Evolutionary conservation across 2,329 filamentous ascomycete species (phyloP).

Genomic region (Rhinocladiella similis): DNA sequence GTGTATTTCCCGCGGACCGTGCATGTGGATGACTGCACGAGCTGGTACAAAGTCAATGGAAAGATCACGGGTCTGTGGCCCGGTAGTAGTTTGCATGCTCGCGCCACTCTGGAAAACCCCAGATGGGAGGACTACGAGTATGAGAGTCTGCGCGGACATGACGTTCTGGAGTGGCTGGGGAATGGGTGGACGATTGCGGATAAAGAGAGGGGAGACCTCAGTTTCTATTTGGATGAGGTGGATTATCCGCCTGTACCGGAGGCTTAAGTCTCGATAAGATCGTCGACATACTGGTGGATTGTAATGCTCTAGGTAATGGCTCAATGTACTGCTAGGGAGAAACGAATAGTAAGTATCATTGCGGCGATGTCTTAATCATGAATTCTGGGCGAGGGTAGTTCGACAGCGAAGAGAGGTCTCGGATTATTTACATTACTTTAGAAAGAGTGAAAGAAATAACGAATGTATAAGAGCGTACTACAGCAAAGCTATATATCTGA

Average conservation of each 20-base stretch:
- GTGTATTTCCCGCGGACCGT: constrained; percentile 11
- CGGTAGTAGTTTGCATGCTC: constrained; percentile 33
- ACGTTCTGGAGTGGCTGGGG: constrained; percentile 6
- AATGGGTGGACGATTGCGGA: constrained; percentile 11
- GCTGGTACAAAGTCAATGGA: constrained; percentile 9
- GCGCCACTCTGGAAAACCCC: constrained; percentile 34
- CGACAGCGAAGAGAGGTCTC: no score
- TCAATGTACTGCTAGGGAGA: no score
- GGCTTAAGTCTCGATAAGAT: background rate
- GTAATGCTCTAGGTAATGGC: background rate
- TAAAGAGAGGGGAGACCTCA: constrained; percentile 6
- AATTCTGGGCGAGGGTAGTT: no score
- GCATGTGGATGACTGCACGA: constrained; percentile 9
- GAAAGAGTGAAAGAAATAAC: no score
- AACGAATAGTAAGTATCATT: no score
- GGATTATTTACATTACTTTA: no score
- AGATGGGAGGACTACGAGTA: constrained; percentile 41
- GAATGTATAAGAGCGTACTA: no score
- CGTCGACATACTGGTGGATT: background rate
- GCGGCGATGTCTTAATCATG: no score
- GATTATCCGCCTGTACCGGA: constrained; percentile 10
- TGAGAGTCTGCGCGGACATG: constrained; percentile 28
- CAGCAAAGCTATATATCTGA: no score
- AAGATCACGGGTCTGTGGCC: constrained; percentile 15
- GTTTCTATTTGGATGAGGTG: constrained; percentile 9